Evolutionary conservation across 352 stramenopile species (phyloP), one percentile per base, ranked within the genome.

Genomic region (Phytophthora sp.): DNA sequence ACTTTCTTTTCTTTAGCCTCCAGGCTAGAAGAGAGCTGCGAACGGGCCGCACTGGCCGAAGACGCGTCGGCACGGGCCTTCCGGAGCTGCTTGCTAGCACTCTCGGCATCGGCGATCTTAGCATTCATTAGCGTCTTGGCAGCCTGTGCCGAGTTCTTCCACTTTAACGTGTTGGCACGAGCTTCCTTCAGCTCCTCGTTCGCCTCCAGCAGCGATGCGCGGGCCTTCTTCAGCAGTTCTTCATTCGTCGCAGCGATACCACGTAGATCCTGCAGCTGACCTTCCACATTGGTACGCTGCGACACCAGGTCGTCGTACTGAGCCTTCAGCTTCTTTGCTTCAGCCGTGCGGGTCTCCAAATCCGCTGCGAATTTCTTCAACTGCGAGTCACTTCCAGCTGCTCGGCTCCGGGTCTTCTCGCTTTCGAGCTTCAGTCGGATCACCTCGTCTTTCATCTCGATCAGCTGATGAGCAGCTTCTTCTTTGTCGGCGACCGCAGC

Each of bases 161-260:
- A 91, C 68, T 93, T 93, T 27, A 84, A 55, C 7, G 75, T 69
- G 60, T 84, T 79, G 4, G 76, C 76, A n/a, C 74, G 82, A 12
- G 81, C 71, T n/a, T 86, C 76, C 69, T 93, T 91, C 6, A 93
- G 78, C 70, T 93, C 85, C 42, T 90, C 81, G 57, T 91, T 93
- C 9, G 77, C 76, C 46, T 86, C 79, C 18, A 91, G 64, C 39
- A 93, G 69, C 9, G 85, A 84, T 18, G 75, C 68, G 36, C 85
- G 81, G 42, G 82, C 81, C 73, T 91, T 91, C 73, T 91, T 89
- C 0, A 91, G 71, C 51, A 89, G 69, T 20, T 89, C 78, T 21
- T 91, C 85, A 29, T 91, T 85, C 16, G 72, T 79, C 4, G 69
- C 66, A 15, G 61, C 55, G 21, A 76, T 56, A 18, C 66, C 66